Percentiles rank a stretch among this genome's conserved stretches.
Evolutionary conservation across 345 rosid genomes (phyloP).

Genomic region (Brassica rapa): DNA sequence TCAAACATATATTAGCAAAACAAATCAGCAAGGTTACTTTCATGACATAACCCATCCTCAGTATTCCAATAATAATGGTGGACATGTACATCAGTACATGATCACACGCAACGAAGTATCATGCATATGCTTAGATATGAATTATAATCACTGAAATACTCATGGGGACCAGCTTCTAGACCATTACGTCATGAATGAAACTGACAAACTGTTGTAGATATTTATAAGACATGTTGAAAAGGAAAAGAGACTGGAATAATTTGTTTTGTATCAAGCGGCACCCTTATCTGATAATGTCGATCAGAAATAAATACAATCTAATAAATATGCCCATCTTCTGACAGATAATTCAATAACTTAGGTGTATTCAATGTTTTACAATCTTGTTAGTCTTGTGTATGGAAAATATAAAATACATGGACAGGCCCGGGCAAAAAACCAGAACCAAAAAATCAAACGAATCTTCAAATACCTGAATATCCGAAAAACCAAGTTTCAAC

Average conservation of each 20-base stretch:
- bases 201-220: neutral
- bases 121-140: slow-evolving; percentile 19
- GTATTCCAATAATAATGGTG: neutral
- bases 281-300: neutral
- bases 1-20: neutral
- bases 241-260: neutral
- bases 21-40: neutral
- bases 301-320: neutral
- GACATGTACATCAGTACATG: neutral
- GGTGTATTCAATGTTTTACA: too few species aligned
- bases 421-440: too few species aligned
- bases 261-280: neutral
- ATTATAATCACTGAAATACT: slow-evolving; percentile 7
- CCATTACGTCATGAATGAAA: slow-evolving; percentile 8
- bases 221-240: neutral
- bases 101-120: slow-evolving; percentile 18
- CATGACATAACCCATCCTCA: neutral
- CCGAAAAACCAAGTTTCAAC: too few species aligned
- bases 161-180: slow-evolving; percentile 31
- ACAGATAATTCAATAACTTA: neutral
- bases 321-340: neutral
- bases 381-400: too few species aligned
- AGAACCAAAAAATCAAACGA: too few species aligned
- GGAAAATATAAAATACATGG: too few species aligned
- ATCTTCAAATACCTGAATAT: too few species aligned